A percentile compares a stretch with the other conserved stretches of the same genome.
Conservation (phyloP, 345 rosid genomes). For the Lepidium didymum region DNA sequence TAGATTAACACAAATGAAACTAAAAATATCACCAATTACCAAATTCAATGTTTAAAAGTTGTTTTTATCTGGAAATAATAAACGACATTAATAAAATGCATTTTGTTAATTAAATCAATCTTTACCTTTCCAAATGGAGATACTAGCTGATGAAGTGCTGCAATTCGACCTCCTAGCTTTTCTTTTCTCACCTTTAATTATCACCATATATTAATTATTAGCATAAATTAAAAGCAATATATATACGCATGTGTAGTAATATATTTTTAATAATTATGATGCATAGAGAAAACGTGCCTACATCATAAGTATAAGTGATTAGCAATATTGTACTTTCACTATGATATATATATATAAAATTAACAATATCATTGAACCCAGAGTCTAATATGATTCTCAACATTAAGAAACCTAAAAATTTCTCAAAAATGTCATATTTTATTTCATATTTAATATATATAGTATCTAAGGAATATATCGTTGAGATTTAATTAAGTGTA, state of each 20-base stretch:
- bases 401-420: slow-evolving; percentile 1
- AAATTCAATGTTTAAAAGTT: not conserved
- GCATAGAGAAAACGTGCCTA: slow-evolving; percentile 26
- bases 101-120: not conserved
- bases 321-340: not conserved
- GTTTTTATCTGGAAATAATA: not conserved
- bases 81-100: not conserved
- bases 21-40: not conserved
- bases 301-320: not conserved
- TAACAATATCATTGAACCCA: not conserved
- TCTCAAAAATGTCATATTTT: too few relatives aligned
- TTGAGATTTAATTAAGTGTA: not conserved
- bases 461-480: slow-evolving; percentile 3
- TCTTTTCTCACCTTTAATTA: slow-evolving; percentile 75
- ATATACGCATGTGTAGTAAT: slow-evolving; percentile 11
- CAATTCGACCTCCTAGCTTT: slow-evolving; percentile 79
- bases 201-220: not conserved
- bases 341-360: not conserved
- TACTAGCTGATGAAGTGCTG: slow-evolving; percentile 92
- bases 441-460: too few relatives aligned
- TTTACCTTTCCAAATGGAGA: slow-evolving; percentile 95
- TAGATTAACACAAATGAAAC: slow-evolving; percentile 12
- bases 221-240: not conserved
- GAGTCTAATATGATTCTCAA: not conserved
- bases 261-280: slow-evolving; percentile 12